Percentiles rank a stretch among this genome's conserved stretches.
phyloP scores from a whole-genome alignment of 176 grass and related monocot genomes.

The Calamus simplicifolius region DNA sequence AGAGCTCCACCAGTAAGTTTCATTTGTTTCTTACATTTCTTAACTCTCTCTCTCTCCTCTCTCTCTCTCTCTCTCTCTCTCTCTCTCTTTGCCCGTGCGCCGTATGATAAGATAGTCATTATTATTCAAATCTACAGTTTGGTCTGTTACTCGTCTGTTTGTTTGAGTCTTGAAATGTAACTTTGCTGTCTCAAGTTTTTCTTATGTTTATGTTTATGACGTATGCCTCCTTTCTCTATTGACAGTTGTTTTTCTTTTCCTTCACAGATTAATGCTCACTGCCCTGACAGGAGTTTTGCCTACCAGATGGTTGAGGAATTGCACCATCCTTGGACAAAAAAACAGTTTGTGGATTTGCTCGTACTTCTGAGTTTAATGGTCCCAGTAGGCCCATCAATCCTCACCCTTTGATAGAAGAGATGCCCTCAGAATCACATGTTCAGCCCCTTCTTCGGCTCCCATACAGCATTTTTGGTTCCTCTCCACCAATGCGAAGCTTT shows the following conservation, averaged over 20 bases:
- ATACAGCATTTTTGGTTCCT: constrained; percentile 96
- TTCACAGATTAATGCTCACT: constrained; percentile 64
- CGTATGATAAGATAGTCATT: too few relatives aligned
- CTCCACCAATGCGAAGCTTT: constrained; percentile 90
- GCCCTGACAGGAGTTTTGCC: constrained; percentile 74
- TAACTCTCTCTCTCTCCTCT: too few relatives aligned
- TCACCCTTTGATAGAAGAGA: constrained; percentile 82
- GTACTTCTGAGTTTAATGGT: constrained; percentile 91
- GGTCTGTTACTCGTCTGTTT: too few relatives aligned
- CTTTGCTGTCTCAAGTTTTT: too few relatives aligned
- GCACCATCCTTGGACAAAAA: constrained; percentile 90
- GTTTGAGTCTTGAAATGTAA: too few relatives aligned
- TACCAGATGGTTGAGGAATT: constrained; percentile 79
- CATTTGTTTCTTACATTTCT: constrained; percentile 19
- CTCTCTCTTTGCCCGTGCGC: too few relatives aligned
- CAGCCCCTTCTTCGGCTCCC: constrained; percentile 71
- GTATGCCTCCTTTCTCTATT: too few relatives aligned
- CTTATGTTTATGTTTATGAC: too few relatives aligned
- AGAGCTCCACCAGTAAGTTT: constrained; percentile 89
- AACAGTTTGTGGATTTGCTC: constrained; percentile 87
- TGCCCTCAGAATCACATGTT: constrained; percentile 41
- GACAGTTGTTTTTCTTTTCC: background rate
- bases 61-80: too few relatives aligned
- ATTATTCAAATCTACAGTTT: too few relatives aligned
- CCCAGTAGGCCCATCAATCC: constrained; percentile 47